Percentiles rank a stretch among this genome's conserved stretches.
These are phyloP conservation scores for Pseudofabraea citricarpa DNA, from an alignment of 2,329 filamentous ascomycete genomes.

Conservation along the genomic window DNA sequence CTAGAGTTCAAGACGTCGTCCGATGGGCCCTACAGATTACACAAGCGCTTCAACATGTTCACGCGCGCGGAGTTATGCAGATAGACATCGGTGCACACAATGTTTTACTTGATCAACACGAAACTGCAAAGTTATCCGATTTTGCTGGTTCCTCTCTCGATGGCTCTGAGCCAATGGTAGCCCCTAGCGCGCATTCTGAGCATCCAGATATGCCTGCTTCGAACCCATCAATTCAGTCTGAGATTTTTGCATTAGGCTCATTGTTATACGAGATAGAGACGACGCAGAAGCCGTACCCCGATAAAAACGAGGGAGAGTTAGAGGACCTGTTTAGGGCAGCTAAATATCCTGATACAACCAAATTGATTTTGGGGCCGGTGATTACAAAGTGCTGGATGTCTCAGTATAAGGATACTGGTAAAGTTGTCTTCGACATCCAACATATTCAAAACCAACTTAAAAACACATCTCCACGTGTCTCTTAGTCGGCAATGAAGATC, in stretches of 20 bases:
- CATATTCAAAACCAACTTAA: slow-evolving; percentile 2
- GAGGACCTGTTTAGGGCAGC: slow-evolving; percentile 3
- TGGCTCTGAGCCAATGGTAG: not conserved
- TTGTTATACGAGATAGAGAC: slow-evolving; percentile 6
- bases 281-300: slow-evolving; percentile 3
- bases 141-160: slow-evolving; percentile 4
- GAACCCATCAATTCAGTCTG: slow-evolving; percentile 4
- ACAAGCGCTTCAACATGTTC: slow-evolving; percentile 3
- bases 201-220: slow-evolving; percentile 3
- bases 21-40: slow-evolving; percentile 1
- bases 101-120: slow-evolving; percentile 3
- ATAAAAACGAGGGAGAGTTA: slow-evolving; percentile 5
- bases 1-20: slow-evolving; percentile 1
- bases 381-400: slow-evolving; percentile 6
- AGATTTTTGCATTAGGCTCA: slow-evolving; percentile 4
- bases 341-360: slow-evolving; percentile 2
- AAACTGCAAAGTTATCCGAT: slow-evolving; percentile 2
- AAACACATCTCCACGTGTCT: too few relatives aligned
- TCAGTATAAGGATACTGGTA: slow-evolving; percentile 3
- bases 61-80: slow-evolving; percentile 2
- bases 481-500: too few relatives aligned
- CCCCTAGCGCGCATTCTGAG: slow-evolving; percentile 5
- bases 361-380: slow-evolving; percentile 3
- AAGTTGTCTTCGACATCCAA: slow-evolving; percentile 2
- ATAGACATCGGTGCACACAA: slow-evolving; percentile 3